Evolutionary conservation across 1,284 basidiomycete species (phyloP).

Genomic region (Cystobasidium slooffiae): DNA sequence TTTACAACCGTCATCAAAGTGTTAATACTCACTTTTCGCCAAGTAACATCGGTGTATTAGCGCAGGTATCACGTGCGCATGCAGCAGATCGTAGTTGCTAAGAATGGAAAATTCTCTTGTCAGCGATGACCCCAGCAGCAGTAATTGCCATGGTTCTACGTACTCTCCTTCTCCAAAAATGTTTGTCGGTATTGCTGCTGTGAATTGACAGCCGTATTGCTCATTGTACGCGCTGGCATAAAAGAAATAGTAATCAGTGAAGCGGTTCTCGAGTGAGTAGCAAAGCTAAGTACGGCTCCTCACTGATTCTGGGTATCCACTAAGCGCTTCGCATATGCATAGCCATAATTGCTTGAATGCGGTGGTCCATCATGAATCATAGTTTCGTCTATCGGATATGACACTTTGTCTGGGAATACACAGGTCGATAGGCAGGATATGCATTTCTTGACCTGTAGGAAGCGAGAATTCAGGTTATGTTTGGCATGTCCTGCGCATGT

Average conservation of each 20-base stretch:
- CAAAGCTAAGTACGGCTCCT: constrained; percentile 50
- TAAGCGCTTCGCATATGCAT: constrained; percentile 88
- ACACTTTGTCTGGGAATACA: constrained; percentile 78
- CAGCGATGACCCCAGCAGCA: constrained; percentile 64
- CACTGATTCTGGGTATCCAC: constrained; percentile 91
- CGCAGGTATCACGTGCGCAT: constrained; percentile 86
- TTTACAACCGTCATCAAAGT: background rate
- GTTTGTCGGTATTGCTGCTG: constrained; percentile 89
- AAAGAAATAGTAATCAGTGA: background rate
- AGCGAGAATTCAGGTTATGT: background rate
- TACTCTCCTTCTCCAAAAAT: constrained; percentile 67
- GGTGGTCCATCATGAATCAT: constrained; percentile 86
- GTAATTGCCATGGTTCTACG: background rate
- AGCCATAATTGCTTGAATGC: constrained; percentile 87
- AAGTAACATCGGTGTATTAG: constrained; percentile 86
- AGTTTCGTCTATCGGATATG: constrained; percentile 85
- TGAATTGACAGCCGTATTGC: constrained; percentile 86
- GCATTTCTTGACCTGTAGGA: constrained; percentile 65
- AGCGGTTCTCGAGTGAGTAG: too few relatives aligned
- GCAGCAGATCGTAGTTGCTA: constrained; percentile 70
- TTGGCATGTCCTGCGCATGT: background rate
- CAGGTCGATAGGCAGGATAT: constrained; percentile 86
- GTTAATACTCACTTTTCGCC: constrained; percentile 71
- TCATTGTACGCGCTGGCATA: constrained; percentile 78
- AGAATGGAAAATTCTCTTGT: background rate